Base-by-base conservation (phyloP, 2,329 filamentous ascomycete genomes). In the Botryosphaeria dothidea region DNA sequence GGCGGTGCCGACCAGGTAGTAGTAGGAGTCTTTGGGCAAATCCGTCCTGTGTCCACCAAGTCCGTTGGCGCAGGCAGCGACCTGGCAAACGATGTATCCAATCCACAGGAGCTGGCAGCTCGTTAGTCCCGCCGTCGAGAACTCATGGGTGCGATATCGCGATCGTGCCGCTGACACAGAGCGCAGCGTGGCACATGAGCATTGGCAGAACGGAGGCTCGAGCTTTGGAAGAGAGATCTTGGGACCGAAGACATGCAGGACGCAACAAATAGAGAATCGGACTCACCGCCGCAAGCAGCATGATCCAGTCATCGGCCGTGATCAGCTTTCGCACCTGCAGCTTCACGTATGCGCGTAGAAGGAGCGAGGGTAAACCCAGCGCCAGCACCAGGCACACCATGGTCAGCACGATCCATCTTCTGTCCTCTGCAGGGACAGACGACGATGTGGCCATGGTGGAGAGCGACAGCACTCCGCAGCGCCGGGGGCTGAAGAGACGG, bases 341-440 rank as follows among this genome's bases (percentile, higher is more conserved):
- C 38, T 46, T 64, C 17, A 51, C 41, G 4, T 57, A 64, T 27
- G 17, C 43, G 8, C 62, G 51, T 6, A 64, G 29, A 8, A n/a
- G 38, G 19, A 64, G 54, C 1, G 62, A 31, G 11, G 62, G 43
- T 38, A 64, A 17, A 11, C 48, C 43, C 41, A 64, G 31, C 19
- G 62, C 41, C 38, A 64, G 23, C 2, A 21, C 38, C 49, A 64
- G 23, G 15, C 62, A 48, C 21, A 57, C 38, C 9, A 64, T 49
- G 27, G 43, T 45, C n/a, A 64, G 41, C 19, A 64, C 41, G 4
- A 64, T 6, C 51, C 51, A 64, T 27, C 62, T 43, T 21, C 31
- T 45, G 11, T 64, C 62, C 31, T 64, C 62, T 2, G 8, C n/a
- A n/a, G 57, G 23, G 23, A 46, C 17, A 15, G 58, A 21, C 17